Percentiles rank a stretch among this genome's conserved stretches.
phyloP scores from a whole-genome alignment of 495 filamentous ascomycete genomes.

The Beverwykella pulmonaria region DNA sequence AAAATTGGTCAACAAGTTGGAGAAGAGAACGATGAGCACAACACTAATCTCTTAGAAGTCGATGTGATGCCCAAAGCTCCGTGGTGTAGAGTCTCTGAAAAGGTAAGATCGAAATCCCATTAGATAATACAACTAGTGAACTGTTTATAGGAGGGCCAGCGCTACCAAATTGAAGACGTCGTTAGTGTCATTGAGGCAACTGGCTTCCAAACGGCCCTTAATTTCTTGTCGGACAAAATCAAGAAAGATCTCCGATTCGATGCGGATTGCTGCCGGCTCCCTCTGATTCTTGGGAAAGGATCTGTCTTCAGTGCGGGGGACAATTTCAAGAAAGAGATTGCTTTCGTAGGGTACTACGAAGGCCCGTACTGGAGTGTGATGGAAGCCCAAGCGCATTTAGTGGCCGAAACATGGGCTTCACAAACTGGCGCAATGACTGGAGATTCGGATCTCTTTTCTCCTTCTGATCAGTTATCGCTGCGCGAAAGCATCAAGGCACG shows the following conservation, averaged over 20 bases:
- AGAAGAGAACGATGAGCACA: neutral
- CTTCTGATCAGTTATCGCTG: neutral
- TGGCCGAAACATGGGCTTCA: slow-evolving; percentile 54
- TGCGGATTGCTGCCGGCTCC: slow-evolving; percentile 59
- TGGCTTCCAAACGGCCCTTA: slow-evolving; percentile 68
- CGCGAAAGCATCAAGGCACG: slow-evolving; percentile 1
- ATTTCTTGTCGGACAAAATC: slow-evolving; percentile 61
- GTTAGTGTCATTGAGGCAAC: slow-evolving; percentile 74
- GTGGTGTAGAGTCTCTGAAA: neutral
- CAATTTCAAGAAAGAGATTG: slow-evolving; percentile 62
- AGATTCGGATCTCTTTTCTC: neutral
- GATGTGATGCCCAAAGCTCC: neutral
- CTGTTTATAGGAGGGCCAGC: neutral
- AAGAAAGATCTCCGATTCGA: slow-evolving; percentile 60
- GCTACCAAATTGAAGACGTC: slow-evolving; percentile 54
- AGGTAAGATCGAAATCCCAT: neutral
- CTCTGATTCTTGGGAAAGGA: slow-evolving; percentile 69
- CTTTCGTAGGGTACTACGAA: slow-evolving; percentile 84
- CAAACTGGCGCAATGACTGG: neutral
- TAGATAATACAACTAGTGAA: too few relatives aligned
- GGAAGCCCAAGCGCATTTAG: slow-evolving; percentile 79
- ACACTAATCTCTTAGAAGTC: neutral
- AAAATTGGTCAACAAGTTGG: neutral
- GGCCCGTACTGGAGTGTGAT: slow-evolving; percentile 85
- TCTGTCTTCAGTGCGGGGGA: slow-evolving; percentile 55